Evolutionary conservation across 2,329 filamentous ascomycete genomes (phyloP), one percentile per base, ranked within the genome.

Genomic region (Pestalotiopsis sp.): DNA sequence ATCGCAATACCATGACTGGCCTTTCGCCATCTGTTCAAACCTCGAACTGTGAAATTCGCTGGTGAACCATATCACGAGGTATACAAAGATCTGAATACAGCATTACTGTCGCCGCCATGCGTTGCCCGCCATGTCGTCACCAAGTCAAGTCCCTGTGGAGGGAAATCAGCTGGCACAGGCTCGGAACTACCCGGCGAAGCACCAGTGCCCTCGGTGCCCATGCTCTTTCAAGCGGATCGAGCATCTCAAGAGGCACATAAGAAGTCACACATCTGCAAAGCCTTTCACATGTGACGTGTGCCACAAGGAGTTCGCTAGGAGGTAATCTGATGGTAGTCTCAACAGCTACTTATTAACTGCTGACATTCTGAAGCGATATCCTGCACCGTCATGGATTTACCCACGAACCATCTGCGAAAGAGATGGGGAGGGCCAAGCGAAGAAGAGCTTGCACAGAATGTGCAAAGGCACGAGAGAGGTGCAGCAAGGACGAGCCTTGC

Each of bases 191-290:
- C 7, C 45, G 17, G 45, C 17, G 14, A 52, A 52, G 20, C 59
- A 76, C 64, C 72, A 74, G 62, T 78, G 76, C 63, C 69, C 74
- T 62, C 72, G 71, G 25, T 78, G 76, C 55, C 69, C 73, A 3
- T 73, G 75, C 55, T 75, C 70, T 39, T 78, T 78, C 71, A 77
- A 77, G 66, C 69, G 76, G 64, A 71, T 73, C 2, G 76, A 78
- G 67, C 76, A 78, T 64, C 69, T 78, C 38, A 77, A 76, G 69
- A 73, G 76, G 65, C 76, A 78, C 55, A 73, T 77, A 64, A 75
- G 75, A 14, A 73, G 74, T 17, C 76, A 78, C 41, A 71, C 76
- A 38, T 72, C 69, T 17, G 67, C 72, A 63, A 74, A 72, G 11
- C 71, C 70, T 23, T 76, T 77, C 59, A 65, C 71, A 6, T 78